phyloP scores from a whole-genome alignment of 371 early-diverging fungal species.

The Conidiobolus incongruus region DNA sequence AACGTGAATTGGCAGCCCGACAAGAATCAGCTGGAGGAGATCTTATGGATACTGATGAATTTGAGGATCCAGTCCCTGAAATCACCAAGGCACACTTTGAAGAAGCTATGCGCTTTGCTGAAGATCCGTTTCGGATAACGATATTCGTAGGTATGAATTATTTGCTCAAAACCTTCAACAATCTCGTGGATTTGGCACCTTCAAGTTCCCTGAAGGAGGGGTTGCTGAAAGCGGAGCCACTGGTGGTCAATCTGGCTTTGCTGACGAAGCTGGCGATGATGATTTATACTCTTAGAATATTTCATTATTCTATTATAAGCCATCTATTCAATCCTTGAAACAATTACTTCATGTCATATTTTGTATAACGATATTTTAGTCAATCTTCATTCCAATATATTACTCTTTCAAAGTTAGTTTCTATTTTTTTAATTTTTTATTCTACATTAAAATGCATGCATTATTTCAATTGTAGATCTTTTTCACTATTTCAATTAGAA shows the following conservation, averaged over 20 bases:
- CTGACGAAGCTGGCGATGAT: slow-evolving; percentile 24
- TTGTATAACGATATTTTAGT: too few species aligned
- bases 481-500: too few species aligned
- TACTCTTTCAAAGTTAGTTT: too few species aligned
- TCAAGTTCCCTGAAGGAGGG: slow-evolving; percentile 84
- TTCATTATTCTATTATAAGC: too few species aligned
- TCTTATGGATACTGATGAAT: slow-evolving; percentile 65
- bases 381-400: too few species aligned
- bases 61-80: slow-evolving; percentile 77
- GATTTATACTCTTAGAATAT: slow-evolving; percentile 31
- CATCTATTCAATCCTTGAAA: too few species aligned
- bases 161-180: slow-evolving; percentile 96
- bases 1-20: too few species aligned
- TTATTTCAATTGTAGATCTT: too few species aligned
- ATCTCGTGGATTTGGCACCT: slow-evolving; percentile 73
- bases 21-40: slow-evolving; percentile 34
- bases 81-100: slow-evolving; percentile 93
- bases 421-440: too few species aligned
- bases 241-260: too few species aligned
- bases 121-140: slow-evolving; percentile 90
- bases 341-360: too few species aligned
- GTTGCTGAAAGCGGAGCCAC: slow-evolving; percentile 11
- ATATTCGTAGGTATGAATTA: slow-evolving; percentile 97
- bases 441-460: too few species aligned
- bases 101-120: slow-evolving; percentile 95